Evolutionary conservation across 371 early-diverging fungal species (phyloP), one percentile per base, ranked within the genome.

Genomic region (Choanephora cucurbitarum): DNA sequence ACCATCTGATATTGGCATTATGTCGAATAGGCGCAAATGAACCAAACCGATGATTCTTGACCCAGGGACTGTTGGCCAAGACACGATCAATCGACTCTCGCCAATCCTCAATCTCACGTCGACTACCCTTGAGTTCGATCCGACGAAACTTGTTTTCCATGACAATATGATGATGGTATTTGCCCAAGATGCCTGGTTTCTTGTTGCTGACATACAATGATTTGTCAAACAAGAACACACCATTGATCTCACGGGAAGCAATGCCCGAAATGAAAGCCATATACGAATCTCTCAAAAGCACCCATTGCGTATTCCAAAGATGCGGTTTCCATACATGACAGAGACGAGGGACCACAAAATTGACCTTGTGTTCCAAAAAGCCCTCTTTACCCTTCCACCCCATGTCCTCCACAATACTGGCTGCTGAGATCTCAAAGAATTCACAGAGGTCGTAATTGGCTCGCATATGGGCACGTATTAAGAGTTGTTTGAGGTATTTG

Each of bases 341-440:
- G 9, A 82, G 34, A 6, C 70, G 53, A 1, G 71, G 65, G 6
- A 62, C 59, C 4, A 72, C 75, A 53, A 79, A 80, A 19, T 79
- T 73, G 28, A 82, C 65, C 42, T 78, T 80, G 42, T 81, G 77
- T 11, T 87, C 84, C 57, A 92, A 60, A 56, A 82, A 84, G 5
- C 88, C 90, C 60, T 93, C 93, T 58, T 90, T 91, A 33, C 91
- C 91, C 58, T 93, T 93, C 91, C 91, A 91, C 0, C 92, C 91
- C 79, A 89, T 85, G 51, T 87, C 89, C 28, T 78, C 83, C 5
- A 80, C 77, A 49, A 92, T 80, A 39, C 91, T 90, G 58, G 86
- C 72, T 1, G 84, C 81, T 42, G 90, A 88, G 42, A 92, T 80
- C 57, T 91, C 91, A 34, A 93, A 64, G 60, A 93, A 93, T 43